Conservation (phyloP, 805 yeast genomes). For the Candida berthetii region DNA sequence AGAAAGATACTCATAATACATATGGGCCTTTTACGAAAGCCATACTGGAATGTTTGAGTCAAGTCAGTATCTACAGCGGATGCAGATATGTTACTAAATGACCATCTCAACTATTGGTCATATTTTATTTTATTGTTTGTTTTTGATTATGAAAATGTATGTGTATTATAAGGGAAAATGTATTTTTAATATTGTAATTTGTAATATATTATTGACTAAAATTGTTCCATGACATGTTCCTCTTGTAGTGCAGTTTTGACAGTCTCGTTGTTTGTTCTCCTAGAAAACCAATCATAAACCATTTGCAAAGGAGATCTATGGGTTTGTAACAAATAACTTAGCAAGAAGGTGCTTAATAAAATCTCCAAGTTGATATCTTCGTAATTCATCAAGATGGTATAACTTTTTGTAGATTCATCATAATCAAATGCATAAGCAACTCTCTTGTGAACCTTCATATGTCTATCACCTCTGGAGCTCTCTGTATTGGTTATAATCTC, state of each 20-base stretch:
- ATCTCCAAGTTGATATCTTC: conserved; percentile 18
- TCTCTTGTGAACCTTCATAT: conserved; percentile 9
- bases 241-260: too few relatives aligned
- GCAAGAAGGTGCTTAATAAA: conserved; percentile 14
- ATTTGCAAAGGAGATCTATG: background rate
- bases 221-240: too few relatives aligned
- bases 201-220: too few relatives aligned
- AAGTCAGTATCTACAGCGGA: conserved; percentile 16
- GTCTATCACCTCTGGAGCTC: conserved; percentile 1
- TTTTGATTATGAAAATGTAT: too few relatives aligned
- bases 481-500: conserved; percentile 11
- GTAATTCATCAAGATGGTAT: conserved; percentile 11
- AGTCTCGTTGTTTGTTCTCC: too few relatives aligned
- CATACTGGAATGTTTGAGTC: conserved; percentile 5
- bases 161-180: too few relatives aligned
- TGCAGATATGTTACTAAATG: conserved; percentile 8
- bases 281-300: conserved; percentile 2
- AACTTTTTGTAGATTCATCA: conserved; percentile 5
- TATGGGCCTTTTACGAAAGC: conserved; percentile 16
- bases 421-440: conserved; percentile 11
- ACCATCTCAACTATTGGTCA: too few relatives aligned
- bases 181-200: too few relatives aligned
- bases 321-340: conserved; percentile 1
- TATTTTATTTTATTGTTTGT: too few relatives aligned
- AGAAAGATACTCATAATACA: conserved; percentile 9